Evolutionary conservation across 495 filamentous ascomycete genomes (phyloP).

Genomic region (Neurospora terricola): DNA sequence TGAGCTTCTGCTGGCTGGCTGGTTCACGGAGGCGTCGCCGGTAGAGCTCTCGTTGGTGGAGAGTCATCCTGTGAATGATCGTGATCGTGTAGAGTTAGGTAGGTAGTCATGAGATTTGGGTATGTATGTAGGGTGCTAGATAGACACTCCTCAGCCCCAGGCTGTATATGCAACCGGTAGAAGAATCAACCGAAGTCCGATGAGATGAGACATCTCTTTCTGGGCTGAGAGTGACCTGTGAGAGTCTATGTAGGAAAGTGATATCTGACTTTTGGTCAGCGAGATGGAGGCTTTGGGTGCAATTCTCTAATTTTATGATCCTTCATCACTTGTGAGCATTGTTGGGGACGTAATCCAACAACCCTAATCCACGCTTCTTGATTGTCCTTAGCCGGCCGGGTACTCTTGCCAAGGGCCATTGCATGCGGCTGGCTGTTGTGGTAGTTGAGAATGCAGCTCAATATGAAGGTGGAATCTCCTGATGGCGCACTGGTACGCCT

Average conservation of each 20-base stretch:
- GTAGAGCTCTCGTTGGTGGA: not conserved
- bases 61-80: not conserved
- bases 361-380: too few species aligned
- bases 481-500: not conserved
- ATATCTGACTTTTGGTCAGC: not conserved
- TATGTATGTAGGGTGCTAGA: not conserved
- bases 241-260: not conserved
- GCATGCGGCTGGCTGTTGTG: not conserved
- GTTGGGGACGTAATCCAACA: not conserved
- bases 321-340: not conserved
- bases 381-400: too few species aligned
- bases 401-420: not conserved
- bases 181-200: not conserved
- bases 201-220: not conserved
- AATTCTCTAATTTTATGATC: not conserved
- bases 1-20: too few species aligned
- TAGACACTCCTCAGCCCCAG: not conserved
- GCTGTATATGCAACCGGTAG: not conserved
- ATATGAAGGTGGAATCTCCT: not conserved
- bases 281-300: not conserved
- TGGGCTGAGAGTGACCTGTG: not conserved
- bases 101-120: not conserved
- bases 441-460: not conserved
- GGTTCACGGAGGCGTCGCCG: not conserved
- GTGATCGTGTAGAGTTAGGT: not conserved